Evolutionary conservation across 177 flowering plant species (phyloP).

Genomic region (Vitis hybrid): DNA sequence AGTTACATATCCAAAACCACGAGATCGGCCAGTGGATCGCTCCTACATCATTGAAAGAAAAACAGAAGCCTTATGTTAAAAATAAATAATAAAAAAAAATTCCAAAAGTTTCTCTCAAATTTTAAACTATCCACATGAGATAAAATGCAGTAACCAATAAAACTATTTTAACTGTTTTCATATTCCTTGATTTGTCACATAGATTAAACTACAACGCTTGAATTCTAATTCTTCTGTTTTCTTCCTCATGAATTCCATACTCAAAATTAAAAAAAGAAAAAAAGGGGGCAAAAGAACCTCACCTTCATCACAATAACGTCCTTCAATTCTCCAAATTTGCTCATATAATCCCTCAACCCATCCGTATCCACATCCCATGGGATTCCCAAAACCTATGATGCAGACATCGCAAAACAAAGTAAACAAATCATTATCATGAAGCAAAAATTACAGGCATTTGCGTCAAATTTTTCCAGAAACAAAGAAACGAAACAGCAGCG

Average conservation of each 20-base stretch:
- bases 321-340: constrained; percentile 93
- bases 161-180: no score
- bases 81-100: not conserved
- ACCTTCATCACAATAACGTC: constrained; percentile 99
- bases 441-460: not conserved
- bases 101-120: no score
- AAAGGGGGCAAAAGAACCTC: not conserved
- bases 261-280: not conserved
- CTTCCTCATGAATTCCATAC: no score
- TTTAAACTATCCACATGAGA: not conserved
- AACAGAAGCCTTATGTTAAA: not conserved
- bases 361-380: constrained; percentile 98
- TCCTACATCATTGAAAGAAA: constrained; percentile 45
- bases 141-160: not conserved
- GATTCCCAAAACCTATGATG: constrained; percentile 81
- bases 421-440: constrained; percentile 1
- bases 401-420: not conserved
- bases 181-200: not conserved
- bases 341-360: constrained; percentile 85
- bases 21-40: constrained; percentile 87
- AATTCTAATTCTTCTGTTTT: no score
- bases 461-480: not conserved
- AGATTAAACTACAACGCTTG: not conserved
- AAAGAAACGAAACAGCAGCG: not conserved
- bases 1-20: constrained; percentile 97